Evolutionary conservation across 306 rosid species (phyloP).

Genomic region (Hippophae tibetana): DNA sequence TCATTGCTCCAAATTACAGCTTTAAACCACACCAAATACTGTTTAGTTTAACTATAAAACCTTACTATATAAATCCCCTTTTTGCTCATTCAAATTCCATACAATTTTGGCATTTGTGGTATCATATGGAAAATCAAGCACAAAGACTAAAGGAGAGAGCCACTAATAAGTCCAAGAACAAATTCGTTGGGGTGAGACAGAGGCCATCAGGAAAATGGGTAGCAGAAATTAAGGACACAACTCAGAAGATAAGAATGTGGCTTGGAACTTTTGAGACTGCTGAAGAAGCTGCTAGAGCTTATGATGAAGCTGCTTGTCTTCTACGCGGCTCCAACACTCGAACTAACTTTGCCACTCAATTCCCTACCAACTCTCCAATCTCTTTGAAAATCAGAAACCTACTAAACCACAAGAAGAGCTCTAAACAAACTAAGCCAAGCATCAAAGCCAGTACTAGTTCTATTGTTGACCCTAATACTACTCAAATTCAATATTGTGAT

Average conservation of each 20-base stretch:
- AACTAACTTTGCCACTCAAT: slow-evolving; percentile 50
- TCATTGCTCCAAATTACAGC: too few relatives aligned
- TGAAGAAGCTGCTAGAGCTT: slow-evolving; percentile 27
- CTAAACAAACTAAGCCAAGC: slow-evolving; percentile 14
- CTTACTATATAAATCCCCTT: too few relatives aligned
- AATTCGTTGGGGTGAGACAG: too few relatives aligned
- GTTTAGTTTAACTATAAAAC: too few relatives aligned
- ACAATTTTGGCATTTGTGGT: too few relatives aligned
- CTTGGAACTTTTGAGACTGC: slow-evolving; percentile 73
- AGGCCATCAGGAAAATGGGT: slow-evolving; percentile 1
- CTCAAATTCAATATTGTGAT: neutral
- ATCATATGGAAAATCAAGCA: too few relatives aligned
- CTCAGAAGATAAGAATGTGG: slow-evolving; percentile 49
- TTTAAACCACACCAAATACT: too few relatives aligned
- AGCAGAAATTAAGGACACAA: slow-evolving; percentile 16
- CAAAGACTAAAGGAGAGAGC: too few relatives aligned
- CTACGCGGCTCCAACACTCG: slow-evolving; percentile 66
- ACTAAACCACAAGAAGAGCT: slow-evolving; percentile 34
- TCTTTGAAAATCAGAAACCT: slow-evolving; percentile 59
- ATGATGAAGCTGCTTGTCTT: slow-evolving; percentile 46
- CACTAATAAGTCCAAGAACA: too few relatives aligned
- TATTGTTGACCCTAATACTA: neutral
- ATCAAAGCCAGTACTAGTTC: slow-evolving; percentile 15
- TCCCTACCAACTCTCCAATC: slow-evolving; percentile 38
- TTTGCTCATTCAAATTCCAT: too few relatives aligned